Conservation (phyloP, 1,139 yeast genomes). For the Debaryomycetaceae sp. region DNA sequence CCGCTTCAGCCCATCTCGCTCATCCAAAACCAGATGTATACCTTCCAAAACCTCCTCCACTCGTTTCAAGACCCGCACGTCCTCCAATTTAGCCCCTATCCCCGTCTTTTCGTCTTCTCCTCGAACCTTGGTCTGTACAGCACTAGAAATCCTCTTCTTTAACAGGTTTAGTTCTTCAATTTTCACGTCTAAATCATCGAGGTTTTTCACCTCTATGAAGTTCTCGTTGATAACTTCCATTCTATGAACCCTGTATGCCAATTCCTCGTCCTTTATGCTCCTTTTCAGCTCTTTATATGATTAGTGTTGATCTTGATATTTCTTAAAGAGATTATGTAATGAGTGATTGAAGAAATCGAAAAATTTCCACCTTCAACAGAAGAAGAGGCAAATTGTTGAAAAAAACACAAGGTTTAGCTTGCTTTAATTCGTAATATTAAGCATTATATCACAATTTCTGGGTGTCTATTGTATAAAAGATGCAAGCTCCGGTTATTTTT, state of each 20-base stretch:
- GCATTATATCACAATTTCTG: neutral
- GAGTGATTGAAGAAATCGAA: neutral
- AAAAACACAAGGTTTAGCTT: neutral
- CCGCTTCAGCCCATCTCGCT: neutral
- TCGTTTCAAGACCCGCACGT: neutral
- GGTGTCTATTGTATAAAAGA: constrained; percentile 9
- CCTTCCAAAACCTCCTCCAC: neutral
- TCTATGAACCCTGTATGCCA: neutral
- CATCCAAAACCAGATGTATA: neutral
- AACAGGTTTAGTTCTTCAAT: constrained; percentile 18
- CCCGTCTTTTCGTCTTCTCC: neutral
- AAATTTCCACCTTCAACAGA: neutral
- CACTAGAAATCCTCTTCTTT: constrained; percentile 12
- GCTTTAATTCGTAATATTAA: neutral
- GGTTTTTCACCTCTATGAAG: constrained; percentile 26
- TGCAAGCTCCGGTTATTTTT: constrained; percentile 53
- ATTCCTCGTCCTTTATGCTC: no score
- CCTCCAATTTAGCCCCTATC: neutral
- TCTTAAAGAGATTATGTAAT: neutral
- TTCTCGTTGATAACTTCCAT: constrained; percentile 28
- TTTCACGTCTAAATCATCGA: constrained; percentile 18
- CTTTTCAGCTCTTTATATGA: neutral
- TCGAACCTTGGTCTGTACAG: constrained; percentile 1
- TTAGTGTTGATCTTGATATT: neutral
- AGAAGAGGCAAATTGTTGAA: neutral